A percentile compares a stretch with the other conserved stretches of the same genome.
phyloP scores from a whole-genome alignment of 2,329 filamentous ascomycete species.

The Xylaria sp. region DNA sequence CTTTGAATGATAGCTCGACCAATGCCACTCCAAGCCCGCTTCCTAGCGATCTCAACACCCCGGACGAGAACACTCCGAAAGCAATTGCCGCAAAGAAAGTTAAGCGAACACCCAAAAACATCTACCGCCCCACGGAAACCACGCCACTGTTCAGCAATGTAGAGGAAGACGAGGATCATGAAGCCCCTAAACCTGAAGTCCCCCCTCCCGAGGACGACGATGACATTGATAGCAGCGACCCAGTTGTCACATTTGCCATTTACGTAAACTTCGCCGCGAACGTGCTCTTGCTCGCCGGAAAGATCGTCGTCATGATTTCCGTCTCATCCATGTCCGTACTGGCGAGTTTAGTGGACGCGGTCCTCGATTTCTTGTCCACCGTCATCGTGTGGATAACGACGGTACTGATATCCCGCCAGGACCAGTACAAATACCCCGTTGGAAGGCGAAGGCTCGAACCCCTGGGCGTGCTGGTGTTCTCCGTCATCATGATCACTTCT shows the following conservation, averaged over 20 bases:
- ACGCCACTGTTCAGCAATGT: slow-evolving; percentile 66
- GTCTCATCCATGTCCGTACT: slow-evolving; percentile 83
- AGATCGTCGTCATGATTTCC: slow-evolving; percentile 76
- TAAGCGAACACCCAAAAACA: slow-evolving; percentile 81
- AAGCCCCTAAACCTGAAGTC: slow-evolving; percentile 57
- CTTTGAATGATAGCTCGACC: slow-evolving; percentile 1
- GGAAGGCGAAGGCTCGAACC: slow-evolving; percentile 78
- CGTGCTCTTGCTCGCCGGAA: slow-evolving; percentile 73
- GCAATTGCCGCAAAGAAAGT: slow-evolving; percentile 54
- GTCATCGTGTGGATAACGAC: slow-evolving; percentile 82
- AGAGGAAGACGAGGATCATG: slow-evolving; percentile 53
- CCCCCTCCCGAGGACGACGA: slow-evolving; percentile 75
- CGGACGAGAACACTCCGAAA: slow-evolving; percentile 21
- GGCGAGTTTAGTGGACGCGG: slow-evolving; percentile 78
- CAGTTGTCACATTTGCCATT: slow-evolving; percentile 84
- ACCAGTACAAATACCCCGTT: slow-evolving; percentile 79
- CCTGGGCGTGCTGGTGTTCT: slow-evolving; percentile 80
- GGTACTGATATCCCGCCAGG: slow-evolving; percentile 72
- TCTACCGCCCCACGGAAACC: slow-evolving; percentile 78
- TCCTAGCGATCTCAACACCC: slow-evolving; percentile 13
- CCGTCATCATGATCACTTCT: slow-evolving; percentile 84
- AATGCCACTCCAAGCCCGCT: slow-evolving; percentile 10
- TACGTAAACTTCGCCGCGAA: slow-evolving; percentile 86
- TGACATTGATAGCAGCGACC: slow-evolving; percentile 71
- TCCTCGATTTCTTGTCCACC: slow-evolving; percentile 80